Conservation (phyloP, 1,284 basidiomycete genomes). For the Thelephora terrestris region DNA sequence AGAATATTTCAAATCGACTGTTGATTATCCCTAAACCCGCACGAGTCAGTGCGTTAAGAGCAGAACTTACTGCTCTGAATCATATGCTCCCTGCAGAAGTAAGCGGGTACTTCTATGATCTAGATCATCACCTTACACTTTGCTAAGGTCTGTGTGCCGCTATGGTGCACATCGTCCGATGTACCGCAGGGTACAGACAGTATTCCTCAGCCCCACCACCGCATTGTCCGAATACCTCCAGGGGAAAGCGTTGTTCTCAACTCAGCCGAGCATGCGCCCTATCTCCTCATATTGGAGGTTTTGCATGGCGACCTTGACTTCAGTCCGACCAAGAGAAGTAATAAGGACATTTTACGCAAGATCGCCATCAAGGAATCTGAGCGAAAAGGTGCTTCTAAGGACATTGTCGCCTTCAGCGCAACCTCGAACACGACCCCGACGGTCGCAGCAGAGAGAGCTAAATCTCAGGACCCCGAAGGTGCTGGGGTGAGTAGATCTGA, state of each 20-base stretch:
- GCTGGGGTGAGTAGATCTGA: slow-evolving; percentile 11
- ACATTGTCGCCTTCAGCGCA: slow-evolving; percentile 28
- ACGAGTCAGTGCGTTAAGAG: slow-evolving; percentile 88
- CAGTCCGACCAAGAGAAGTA: slow-evolving; percentile 76
- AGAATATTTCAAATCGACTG: slow-evolving; percentile 89
- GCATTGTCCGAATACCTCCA: slow-evolving; percentile 94
- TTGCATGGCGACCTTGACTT: slow-evolving; percentile 90
- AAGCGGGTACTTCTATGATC: slow-evolving; percentile 14
- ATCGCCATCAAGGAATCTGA: slow-evolving; percentile 69
- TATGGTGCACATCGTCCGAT: slow-evolving; percentile 85
- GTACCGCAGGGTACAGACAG: slow-evolving; percentile 28
- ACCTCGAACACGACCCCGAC: slow-evolving; percentile 6
- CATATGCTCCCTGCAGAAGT: slow-evolving; percentile 94
- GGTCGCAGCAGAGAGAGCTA: neutral
- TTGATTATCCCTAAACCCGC: slow-evolving; percentile 91
- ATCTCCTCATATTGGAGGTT: slow-evolving; percentile 89
- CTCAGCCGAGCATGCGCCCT: slow-evolving; percentile 94
- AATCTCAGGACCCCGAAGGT: neutral
- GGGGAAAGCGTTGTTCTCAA: slow-evolving; percentile 98
- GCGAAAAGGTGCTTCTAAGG: slow-evolving; percentile 42
- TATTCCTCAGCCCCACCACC: slow-evolving; percentile 70
- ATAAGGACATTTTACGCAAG: slow-evolving; percentile 80
- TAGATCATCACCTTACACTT: slow-evolving; percentile 6
- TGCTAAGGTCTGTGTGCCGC: slow-evolving; percentile 84
- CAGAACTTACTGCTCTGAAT: slow-evolving; percentile 92